Conservation (phyloP, 805 yeast genomes). For the Candida palmyrensis region DNA sequence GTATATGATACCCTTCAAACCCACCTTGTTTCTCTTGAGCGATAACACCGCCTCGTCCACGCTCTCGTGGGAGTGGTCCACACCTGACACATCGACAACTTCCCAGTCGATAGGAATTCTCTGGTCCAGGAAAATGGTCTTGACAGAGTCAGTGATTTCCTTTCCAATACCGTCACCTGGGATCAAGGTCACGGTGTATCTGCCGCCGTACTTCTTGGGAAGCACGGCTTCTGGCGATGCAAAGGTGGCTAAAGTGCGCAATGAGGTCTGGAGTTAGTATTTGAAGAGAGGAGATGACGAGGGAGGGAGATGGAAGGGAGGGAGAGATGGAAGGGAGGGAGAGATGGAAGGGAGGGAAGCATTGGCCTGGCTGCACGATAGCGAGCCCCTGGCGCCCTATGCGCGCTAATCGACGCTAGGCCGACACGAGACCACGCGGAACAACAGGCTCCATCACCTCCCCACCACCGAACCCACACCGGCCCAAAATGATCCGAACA, state of each 20-base stretch:
- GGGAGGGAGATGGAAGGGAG: neutral
- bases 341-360: neutral
- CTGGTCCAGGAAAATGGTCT: conserved; percentile 80
- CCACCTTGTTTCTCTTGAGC: conserved; percentile 92
- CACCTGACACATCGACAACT: conserved; percentile 40
- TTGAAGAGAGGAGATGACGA: neutral
- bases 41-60: conserved; percentile 85
- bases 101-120: conserved; percentile 95
- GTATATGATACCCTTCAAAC: conserved; percentile 92
- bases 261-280: conserved; percentile 29
- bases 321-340: neutral
- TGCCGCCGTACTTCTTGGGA: conserved; percentile 93
- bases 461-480: too few species aligned
- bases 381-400: too few species aligned
- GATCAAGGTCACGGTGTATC: conserved; percentile 86
- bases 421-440: too few species aligned
- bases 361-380: neutral
- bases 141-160: conserved; percentile 91
- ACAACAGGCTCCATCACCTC: too few species aligned
- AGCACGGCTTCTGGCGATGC: conserved; percentile 58
- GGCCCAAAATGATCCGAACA: too few species aligned
- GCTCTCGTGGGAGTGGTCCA: conserved; percentile 56
- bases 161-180: conserved; percentile 99
- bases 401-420: too few species aligned
- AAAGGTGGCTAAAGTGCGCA: conserved; percentile 49